Evolutionary conservation across 1,139 yeast species (phyloP).

Genomic region (Kazachstania sp.): DNA sequence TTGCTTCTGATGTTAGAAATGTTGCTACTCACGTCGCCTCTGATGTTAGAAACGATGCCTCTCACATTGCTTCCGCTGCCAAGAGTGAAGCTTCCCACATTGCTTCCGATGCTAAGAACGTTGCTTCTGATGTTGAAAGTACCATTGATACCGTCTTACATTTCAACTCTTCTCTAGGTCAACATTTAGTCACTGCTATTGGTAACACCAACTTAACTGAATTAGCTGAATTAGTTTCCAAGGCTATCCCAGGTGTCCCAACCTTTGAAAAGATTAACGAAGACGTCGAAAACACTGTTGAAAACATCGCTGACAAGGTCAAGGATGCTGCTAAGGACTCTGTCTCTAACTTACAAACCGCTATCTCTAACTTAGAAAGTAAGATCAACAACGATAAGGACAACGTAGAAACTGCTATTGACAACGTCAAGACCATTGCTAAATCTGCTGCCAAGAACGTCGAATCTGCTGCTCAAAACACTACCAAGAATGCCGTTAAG

Average conservation of each 20-base stretch:
- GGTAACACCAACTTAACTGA: conserved; percentile 1
- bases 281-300: background rate
- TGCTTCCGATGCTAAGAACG: background rate
- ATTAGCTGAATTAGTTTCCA: background rate
- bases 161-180: conserved; percentile 1
- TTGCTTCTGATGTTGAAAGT: background rate
- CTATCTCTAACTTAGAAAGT: background rate
- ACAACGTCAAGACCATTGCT: background rate
- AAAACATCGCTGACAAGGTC: background rate
- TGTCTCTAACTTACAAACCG: background rate
- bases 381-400: background rate
- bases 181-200: conserved; percentile 1
- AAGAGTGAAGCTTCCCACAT: background rate
- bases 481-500: background rate
- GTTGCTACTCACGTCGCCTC: background rate
- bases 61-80: background rate
- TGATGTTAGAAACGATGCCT: background rate
- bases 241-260: conserved; percentile 2
- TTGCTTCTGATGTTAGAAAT: background rate
- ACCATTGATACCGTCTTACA: background rate
- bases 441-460: background rate
- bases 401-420: background rate
- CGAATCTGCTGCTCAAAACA: background rate
- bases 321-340: conserved; percentile 1
- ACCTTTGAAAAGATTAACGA: background rate